phyloP scores from a whole-genome alignment of 805 yeast genomes.

The Scheffersomyces lignosus region DNA sequence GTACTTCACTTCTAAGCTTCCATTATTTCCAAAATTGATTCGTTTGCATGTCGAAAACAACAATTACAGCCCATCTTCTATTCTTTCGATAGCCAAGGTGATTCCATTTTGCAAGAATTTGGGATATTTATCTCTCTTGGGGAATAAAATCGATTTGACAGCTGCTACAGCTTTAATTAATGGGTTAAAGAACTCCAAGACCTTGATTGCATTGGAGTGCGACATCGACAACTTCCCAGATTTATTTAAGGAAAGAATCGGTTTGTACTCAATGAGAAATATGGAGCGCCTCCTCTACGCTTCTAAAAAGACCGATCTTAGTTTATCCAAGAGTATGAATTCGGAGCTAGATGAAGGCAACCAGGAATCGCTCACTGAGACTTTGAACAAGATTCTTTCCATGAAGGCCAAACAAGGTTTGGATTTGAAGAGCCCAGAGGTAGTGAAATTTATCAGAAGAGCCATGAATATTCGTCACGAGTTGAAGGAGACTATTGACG shows the following conservation, averaged over 20 bases:
- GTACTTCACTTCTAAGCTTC: conserved; percentile 62
- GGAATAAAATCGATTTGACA: conserved; percentile 60
- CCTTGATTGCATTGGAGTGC: conserved; percentile 70
- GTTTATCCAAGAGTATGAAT: conserved; percentile 4
- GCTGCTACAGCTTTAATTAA: conserved; percentile 66
- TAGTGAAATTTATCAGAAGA: conserved; percentile 24
- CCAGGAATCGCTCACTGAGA: conserved; percentile 38
- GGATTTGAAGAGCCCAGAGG: conserved; percentile 34
- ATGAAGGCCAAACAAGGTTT: conserved; percentile 32
- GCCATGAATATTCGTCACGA: conserved; percentile 30
- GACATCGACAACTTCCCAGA: conserved; percentile 65
- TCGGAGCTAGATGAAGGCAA: conserved; percentile 1
- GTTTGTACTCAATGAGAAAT: conserved; percentile 78
- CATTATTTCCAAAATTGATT: conserved; percentile 61
- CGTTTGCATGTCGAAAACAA: conserved; percentile 75
- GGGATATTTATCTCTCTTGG: conserved; percentile 67
- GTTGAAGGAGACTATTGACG: conserved; percentile 39
- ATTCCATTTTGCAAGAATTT: conserved; percentile 67
- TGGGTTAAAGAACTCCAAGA: conserved; percentile 64
- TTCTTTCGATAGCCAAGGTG: conserved; percentile 63
- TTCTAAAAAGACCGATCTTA: conserved; percentile 10
- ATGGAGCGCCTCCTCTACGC: conserved; percentile 60
- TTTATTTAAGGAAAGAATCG: conserved; percentile 66
- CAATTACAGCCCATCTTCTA: conserved; percentile 53
- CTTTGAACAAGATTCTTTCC: conserved; percentile 29